Conservation (phyloP, 2,329 filamentous ascomycete genomes). For the Clonostachys rosea region DNA sequence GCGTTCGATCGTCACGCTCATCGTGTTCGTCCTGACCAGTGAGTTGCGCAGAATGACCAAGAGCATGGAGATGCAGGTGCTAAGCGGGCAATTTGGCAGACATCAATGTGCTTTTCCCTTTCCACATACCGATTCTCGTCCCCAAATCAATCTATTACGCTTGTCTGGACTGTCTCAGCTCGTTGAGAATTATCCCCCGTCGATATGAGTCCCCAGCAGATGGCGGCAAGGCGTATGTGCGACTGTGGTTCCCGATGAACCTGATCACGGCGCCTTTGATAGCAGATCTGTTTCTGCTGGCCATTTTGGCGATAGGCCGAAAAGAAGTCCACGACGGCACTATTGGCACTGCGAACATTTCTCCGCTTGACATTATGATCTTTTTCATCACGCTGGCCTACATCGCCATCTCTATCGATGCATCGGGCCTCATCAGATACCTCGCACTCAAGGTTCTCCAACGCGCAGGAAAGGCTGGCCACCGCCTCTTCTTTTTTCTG, state of each 20-base stretch:
- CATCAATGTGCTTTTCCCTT: slow-evolving; percentile 64
- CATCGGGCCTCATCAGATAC: slow-evolving; percentile 69
- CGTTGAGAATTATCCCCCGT: slow-evolving; percentile 47
- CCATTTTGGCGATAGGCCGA: slow-evolving; percentile 62
- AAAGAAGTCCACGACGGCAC: slow-evolving; percentile 66
- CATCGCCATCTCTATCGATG: slow-evolving; percentile 73
- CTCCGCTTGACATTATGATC: slow-evolving; percentile 67
- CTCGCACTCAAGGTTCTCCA: slow-evolving; percentile 67
- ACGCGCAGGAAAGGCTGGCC: slow-evolving; percentile 62
- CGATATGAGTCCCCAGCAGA: slow-evolving; percentile 21
- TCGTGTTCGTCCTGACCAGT: slow-evolving; percentile 69
- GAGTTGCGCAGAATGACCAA: slow-evolving; percentile 27
- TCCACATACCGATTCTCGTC: slow-evolving; percentile 57
- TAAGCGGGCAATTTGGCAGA: slow-evolving; percentile 34
- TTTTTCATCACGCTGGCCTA: slow-evolving; percentile 74
- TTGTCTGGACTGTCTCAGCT: slow-evolving; percentile 25
- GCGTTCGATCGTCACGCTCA: slow-evolving; percentile 65
- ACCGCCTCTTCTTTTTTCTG: slow-evolving; percentile 66
- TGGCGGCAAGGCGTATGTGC: no score
- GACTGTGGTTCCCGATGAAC: slow-evolving; percentile 58
- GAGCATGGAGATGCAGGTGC: neutral
- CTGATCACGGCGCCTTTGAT: slow-evolving; percentile 68
- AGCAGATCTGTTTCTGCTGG: slow-evolving; percentile 67
- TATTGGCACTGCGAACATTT: slow-evolving; percentile 60
- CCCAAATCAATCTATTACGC: slow-evolving; percentile 44